phyloP scores from a whole-genome alignment of 164 flowering plant genomes.

The Stephania cephalantha region DNA sequence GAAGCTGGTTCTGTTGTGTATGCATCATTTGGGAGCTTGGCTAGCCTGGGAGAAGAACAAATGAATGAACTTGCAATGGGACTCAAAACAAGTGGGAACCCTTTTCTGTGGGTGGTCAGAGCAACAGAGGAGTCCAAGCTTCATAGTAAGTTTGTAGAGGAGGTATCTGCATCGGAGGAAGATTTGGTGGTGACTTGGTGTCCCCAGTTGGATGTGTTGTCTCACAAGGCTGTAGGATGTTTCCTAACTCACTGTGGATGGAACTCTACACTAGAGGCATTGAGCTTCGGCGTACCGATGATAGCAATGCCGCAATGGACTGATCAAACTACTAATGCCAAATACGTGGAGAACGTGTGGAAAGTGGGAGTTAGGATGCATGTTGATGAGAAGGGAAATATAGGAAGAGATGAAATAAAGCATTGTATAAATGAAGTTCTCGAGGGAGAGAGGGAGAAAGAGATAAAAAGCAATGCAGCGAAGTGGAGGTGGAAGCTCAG shows the following conservation, averaged over 20 bases:
- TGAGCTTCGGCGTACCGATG: conserved; percentile 54
- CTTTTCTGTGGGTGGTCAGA: conserved; percentile 44
- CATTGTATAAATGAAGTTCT: conserved; percentile 33
- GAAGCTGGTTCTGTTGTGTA: conserved; percentile 25
- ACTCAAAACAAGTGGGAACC: conserved; percentile 6
- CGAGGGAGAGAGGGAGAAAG: conserved; percentile 33
- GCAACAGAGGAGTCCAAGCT: conserved; percentile 31
- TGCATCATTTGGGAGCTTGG: conserved; percentile 33
- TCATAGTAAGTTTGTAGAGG: conserved; percentile 28
- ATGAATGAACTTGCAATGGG: conserved; percentile 35
- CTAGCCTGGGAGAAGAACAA: conserved; percentile 14
- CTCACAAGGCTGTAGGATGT: conserved; percentile 42
- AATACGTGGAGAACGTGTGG: conserved; percentile 46
- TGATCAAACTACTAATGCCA: conserved; percentile 49
- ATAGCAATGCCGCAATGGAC: conserved; percentile 43
- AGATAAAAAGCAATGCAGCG: conserved; percentile 24
- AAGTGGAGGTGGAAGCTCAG: conserved; percentile 53
- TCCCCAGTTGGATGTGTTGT: conserved; percentile 35
- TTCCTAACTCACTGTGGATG: conserved; percentile 55
- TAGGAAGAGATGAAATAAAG: conserved; percentile 28
- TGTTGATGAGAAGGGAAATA: conserved; percentile 33
- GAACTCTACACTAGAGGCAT: conserved; percentile 50
- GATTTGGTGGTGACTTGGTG: conserved; percentile 47
- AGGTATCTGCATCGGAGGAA: conserved; percentile 11
- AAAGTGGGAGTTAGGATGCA: conserved; percentile 30